phyloP scores from a whole-genome alignment of 495 filamentous ascomycete genomes.

The Aspergillus incahuasiensis region DNA sequence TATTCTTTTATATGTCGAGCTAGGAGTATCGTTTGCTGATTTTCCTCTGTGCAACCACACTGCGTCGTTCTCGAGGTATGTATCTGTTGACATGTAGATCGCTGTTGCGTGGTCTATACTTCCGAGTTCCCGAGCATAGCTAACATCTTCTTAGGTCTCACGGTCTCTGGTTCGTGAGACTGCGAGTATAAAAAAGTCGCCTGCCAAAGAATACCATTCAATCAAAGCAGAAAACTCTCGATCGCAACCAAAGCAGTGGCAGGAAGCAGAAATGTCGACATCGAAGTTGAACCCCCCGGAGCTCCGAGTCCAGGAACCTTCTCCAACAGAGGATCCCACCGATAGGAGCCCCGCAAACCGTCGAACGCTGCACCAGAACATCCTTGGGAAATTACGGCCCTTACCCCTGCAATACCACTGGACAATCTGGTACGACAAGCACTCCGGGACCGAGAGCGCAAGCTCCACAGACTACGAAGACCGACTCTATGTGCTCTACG shows the following conservation, averaged over 20 bases:
- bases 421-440: conserved; percentile 56
- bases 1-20: neutral
- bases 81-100: neutral
- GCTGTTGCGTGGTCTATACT: neutral
- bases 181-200: neutral
- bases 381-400: conserved; percentile 45
- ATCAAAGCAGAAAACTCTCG: neutral
- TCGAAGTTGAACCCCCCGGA: conserved; percentile 17
- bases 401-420: conserved; percentile 51
- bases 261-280: neutral
- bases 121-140: neutral
- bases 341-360: conserved; percentile 18
- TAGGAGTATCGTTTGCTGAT: neutral
- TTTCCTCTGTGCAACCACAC: neutral
- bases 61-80: neutral
- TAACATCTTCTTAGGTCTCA: neutral
- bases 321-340: conserved; percentile 2
- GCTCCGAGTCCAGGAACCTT: conserved; percentile 15
- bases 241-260: neutral
- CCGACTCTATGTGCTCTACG: conserved; percentile 61
- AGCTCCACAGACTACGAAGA: conserved; percentile 48
- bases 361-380: conserved; percentile 33
- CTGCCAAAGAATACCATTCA: neutral
- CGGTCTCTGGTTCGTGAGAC: no score
- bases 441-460: conserved; percentile 22